phyloP scores from a whole-genome alignment of 2,329 filamentous ascomycete genomes.

The Beauveria scarabaeidicola region DNA sequence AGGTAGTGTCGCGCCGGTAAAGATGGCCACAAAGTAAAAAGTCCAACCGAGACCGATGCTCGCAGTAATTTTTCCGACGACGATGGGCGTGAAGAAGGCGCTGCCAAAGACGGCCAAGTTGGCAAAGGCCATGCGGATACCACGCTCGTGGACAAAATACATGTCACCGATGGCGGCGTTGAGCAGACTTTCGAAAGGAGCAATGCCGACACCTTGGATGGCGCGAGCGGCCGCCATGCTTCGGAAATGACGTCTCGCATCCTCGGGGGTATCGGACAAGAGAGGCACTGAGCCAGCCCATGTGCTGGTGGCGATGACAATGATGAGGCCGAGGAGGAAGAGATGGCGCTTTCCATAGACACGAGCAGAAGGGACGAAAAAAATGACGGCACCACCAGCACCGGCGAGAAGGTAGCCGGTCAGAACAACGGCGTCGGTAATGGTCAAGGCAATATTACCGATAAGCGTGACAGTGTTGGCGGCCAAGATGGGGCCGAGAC shows the following conservation, averaged over 20 bases:
- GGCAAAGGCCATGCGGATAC: conserved; percentile 76
- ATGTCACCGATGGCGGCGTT: conserved; percentile 85
- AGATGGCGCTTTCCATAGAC: conserved; percentile 91
- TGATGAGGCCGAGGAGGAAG: conserved; percentile 67
- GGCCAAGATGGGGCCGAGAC: conserved; percentile 77
- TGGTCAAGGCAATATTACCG: conserved; percentile 53
- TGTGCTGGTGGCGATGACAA: conserved; percentile 64
- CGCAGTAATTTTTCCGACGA: conserved; percentile 77
- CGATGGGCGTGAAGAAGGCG: conserved; percentile 66
- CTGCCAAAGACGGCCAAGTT: conserved; percentile 51
- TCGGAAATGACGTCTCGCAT: conserved; percentile 39
- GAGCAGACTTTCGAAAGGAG: conserved; percentile 83
- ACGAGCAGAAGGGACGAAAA: conserved; percentile 79
- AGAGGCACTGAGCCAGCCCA: conserved; percentile 62
- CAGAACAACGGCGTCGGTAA: conserved; percentile 70
- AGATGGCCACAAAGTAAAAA: conserved; percentile 83
- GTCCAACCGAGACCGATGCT: conserved; percentile 76
- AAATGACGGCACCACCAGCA: conserved; percentile 69
- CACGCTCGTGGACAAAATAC: conserved; percentile 79
- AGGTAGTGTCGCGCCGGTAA: conserved; percentile 61
- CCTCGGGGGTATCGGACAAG: not conserved
- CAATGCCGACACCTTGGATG: conserved; percentile 77
- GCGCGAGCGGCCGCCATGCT: conserved; percentile 71
- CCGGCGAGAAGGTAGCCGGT: conserved; percentile 85
- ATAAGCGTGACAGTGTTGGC: conserved; percentile 77